Evolutionary conservation across 2,329 filamentous ascomycete genomes (phyloP), one percentile per base, ranked within the genome.

Genomic region (Xylaria polymorpha): DNA sequence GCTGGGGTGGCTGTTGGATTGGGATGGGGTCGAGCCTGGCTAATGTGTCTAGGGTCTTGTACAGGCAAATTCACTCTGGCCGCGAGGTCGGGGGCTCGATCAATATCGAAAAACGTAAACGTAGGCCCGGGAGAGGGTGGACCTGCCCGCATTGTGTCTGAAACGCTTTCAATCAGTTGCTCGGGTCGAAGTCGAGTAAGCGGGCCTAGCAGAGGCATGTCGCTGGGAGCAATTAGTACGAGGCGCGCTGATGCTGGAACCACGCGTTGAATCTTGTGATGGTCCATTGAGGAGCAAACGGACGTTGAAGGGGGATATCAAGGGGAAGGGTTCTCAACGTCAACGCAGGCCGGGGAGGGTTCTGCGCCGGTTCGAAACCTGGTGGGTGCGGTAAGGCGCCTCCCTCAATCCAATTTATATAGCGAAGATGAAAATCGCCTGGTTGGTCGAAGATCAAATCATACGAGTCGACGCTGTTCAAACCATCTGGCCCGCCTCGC

Each of bases 351-450:
- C 50, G 22, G 14, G 50, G 14, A n/a, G 29, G 46, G 3, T 3
- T 12, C 50, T 1, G 50, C 4, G 4, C 1, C 1, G 50, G 22
- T 1, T 1, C 6, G 25, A 14, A 7, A n/a, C 6, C 50, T 3
- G 25, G 14, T 4, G 50, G 25, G 1, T 35, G 0, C 5, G 50
- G 50, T 9, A 53, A 12, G 1, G 22, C 4, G 50, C 50, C 50
- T n/a, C 25, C 50, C 3, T 0, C 7, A 18, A 29, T 5, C 57
- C 15, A 41, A 15, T 1, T 5, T 22, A 22, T 1, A 41, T 44
- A 67, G 8, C 61, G 15, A 1, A 61, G 5, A n/a, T 70, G 64
- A 12, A 64, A 59, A 18, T 64, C 44, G 46, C 9, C 20, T 1
- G 68, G 56, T 20, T 50, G 55, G 7, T 56, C 18, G 3, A 41